Percentiles rank a stretch among this genome's conserved stretches.
These are phyloP conservation scores for Rhinocladiella mackenziei DNA, from an alignment of 2,329 filamentous ascomycete genomes.

Conservation along the genomic window DNA sequence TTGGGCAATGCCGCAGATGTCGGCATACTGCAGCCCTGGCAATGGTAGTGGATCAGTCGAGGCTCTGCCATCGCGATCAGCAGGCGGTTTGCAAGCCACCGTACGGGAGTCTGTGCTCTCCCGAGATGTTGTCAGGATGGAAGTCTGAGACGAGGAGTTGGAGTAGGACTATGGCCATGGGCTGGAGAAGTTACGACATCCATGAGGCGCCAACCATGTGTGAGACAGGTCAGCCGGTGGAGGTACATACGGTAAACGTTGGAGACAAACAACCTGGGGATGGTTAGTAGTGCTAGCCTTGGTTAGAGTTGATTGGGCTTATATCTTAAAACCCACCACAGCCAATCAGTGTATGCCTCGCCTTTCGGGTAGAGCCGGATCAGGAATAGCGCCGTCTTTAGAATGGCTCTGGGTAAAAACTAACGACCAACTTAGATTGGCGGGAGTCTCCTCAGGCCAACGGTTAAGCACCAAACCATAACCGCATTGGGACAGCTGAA, in stretches of 20 bases:
- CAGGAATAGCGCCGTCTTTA: background rate
- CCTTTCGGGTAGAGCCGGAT: background rate
- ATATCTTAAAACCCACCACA: too few species aligned
- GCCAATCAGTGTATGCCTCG: too few species aligned
- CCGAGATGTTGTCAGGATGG: background rate
- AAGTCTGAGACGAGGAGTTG: background rate
- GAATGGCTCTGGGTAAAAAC: background rate
- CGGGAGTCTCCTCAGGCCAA: background rate
- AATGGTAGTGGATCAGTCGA: conserved; percentile 23
- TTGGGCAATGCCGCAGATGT: conserved; percentile 19
- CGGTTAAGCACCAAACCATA: conserved; percentile 10
- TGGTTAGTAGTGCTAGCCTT: too few species aligned
- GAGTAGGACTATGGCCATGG: conserved; percentile 8
- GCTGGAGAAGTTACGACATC: conserved; percentile 4
- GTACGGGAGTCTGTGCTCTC: too few species aligned
- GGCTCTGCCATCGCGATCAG: conserved; percentile 27
- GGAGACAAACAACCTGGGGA: too few species aligned
- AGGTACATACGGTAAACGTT: too few species aligned
- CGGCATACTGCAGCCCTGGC: conserved; percentile 19
- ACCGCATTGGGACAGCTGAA: conserved; percentile 19
- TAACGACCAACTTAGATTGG: conserved; percentile 4
- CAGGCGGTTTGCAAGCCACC: conserved; percentile 24
- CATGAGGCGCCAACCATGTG: too few species aligned
- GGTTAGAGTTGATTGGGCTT: background rate
- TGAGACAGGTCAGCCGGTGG: too few species aligned